These are phyloP conservation scores for Ogataea methylovora DNA, from an alignment of 805 yeast species.

Conservation along the genomic window DNA sequence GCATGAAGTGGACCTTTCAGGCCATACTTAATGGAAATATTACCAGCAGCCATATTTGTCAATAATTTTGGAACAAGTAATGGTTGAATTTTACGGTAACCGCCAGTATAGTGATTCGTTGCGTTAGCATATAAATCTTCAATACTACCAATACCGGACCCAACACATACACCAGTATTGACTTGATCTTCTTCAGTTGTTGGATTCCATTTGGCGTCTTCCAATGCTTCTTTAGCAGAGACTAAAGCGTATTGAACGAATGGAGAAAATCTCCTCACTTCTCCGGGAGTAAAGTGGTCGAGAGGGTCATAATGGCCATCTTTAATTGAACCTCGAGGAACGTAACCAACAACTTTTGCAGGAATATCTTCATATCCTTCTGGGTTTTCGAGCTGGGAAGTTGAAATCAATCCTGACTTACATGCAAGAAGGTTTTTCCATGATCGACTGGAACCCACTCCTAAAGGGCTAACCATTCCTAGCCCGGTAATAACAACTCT, in stretches of 20 bases:
- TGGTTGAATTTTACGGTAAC: slow-evolving; percentile 74
- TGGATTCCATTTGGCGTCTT: slow-evolving; percentile 53
- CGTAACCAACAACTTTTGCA: slow-evolving; percentile 65
- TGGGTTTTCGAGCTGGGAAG: slow-evolving; percentile 34
- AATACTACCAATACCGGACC: slow-evolving; percentile 89
- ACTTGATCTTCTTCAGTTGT: slow-evolving; percentile 24
- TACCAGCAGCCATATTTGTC: slow-evolving; percentile 92
- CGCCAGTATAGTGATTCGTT: slow-evolving; percentile 37
- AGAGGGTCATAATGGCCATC: slow-evolving; percentile 45
- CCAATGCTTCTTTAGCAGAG: slow-evolving; percentile 71
- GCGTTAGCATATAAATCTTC: slow-evolving; percentile 64
- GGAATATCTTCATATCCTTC: slow-evolving; percentile 51
- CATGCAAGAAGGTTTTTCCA: slow-evolving; percentile 50
- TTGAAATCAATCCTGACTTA: slow-evolving; percentile 53
- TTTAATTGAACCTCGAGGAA: slow-evolving; percentile 35
- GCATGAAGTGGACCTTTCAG: slow-evolving; percentile 83
- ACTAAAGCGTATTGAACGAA: slow-evolving; percentile 75
- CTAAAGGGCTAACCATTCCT: slow-evolving; percentile 82
- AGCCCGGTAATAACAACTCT: slow-evolving; percentile 91
- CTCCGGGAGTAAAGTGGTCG: slow-evolving; percentile 41
- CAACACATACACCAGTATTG: slow-evolving; percentile 72
- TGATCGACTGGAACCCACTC: slow-evolving; percentile 49
- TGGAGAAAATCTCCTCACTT: slow-evolving; percentile 55
- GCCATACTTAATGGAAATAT: slow-evolving; percentile 71
- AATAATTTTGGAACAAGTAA: slow-evolving; percentile 77